A percentile compares a stretch with the other conserved stretches of the same genome.
These are phyloP conservation scores for Botrytis byssoidea DNA, from an alignment of 2,329 filamentous ascomycete genomes.

Conservation along the genomic window DNA sequence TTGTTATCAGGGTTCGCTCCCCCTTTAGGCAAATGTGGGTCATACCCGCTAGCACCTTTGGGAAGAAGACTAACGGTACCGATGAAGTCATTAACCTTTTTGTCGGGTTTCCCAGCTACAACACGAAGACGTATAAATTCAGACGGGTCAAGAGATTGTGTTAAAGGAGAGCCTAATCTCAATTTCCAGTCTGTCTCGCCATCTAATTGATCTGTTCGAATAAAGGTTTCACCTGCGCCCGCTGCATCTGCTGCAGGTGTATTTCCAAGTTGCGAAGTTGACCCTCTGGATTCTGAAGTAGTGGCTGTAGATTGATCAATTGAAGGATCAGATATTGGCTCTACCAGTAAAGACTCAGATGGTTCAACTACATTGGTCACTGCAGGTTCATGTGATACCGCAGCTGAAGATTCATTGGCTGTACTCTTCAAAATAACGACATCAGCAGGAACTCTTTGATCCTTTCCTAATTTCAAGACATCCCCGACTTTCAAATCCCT, in stretches of 20 bases:
- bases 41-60: constrained; percentile 50
- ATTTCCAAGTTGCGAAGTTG: constrained; percentile 33
- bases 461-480: constrained; percentile 87
- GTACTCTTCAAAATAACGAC: constrained; percentile 88
- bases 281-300: constrained; percentile 28
- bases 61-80: constrained; percentile 79
- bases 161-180: constrained; percentile 79
- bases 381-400: constrained; percentile 23
- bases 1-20: constrained; percentile 30
- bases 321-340: constrained; percentile 36
- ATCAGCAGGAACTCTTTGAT: constrained; percentile 91
- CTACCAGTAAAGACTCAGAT: constrained; percentile 33
- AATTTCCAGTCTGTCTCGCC: constrained; percentile 99
- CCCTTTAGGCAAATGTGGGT: constrained; percentile 42
- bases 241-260: constrained; percentile 35
- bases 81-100: constrained; percentile 89
- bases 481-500: constrained; percentile 91
- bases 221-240: constrained; percentile 79
- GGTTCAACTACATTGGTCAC: not conserved
- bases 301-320: constrained; percentile 32
- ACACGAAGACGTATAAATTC: constrained; percentile 71
- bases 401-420: constrained; percentile 51
- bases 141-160: constrained; percentile 70
- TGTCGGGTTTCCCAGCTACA: constrained; percentile 86
- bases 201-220: constrained; percentile 93